Percentiles rank a stretch among this genome's conserved stretches.
These are phyloP conservation scores for Astrothelium macrocarpum DNA, from an alignment of 495 filamentous ascomycete genomes.

Conservation along the genomic window DNA sequence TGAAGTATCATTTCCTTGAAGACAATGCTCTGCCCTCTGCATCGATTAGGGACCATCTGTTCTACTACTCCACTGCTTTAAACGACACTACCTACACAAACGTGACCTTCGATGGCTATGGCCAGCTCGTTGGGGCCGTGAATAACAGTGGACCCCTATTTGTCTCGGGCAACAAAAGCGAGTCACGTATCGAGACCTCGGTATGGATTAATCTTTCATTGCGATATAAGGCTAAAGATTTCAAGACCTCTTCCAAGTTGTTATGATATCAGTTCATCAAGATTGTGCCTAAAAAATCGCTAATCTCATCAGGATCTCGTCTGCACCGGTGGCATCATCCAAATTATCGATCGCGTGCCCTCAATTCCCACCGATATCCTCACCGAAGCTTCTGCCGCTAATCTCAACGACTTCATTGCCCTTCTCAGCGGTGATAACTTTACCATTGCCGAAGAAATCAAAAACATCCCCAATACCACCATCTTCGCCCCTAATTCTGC, in stretches of 20 bases:
- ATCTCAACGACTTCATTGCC: slow-evolving; percentile 17
- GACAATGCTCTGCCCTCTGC: slow-evolving; percentile 9
- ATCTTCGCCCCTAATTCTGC: slow-evolving; percentile 14
- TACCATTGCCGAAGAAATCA: slow-evolving; percentile 16
- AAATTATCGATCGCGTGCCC: slow-evolving; percentile 27
- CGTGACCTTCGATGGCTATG: slow-evolving; percentile 7
- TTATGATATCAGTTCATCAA: neutral
- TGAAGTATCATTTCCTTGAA: slow-evolving; percentile 7
- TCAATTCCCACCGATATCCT: slow-evolving; percentile 16
- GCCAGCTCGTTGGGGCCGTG: slow-evolving; percentile 6
- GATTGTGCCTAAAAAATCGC: neutral
- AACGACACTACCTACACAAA: slow-evolving; percentile 5
- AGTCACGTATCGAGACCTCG: neutral
- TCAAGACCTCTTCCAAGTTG: neutral
- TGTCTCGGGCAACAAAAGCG: slow-evolving; percentile 3
- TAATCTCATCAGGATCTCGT: slow-evolving; percentile 11
- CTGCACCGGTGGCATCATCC: slow-evolving; percentile 22
- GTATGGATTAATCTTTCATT: neutral
- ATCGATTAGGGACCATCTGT: neutral
- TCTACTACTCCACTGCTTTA: slow-evolving; percentile 3
- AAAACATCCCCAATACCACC: slow-evolving; percentile 14
- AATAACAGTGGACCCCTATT: neutral
- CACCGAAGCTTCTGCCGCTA: slow-evolving; percentile 9
- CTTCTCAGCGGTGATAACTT: slow-evolving; percentile 13
- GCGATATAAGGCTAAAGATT: neutral